These are phyloP conservation scores for Eucalyptus fibrosa DNA, from an alignment of 345 rosid genomes.

Conservation along the genomic window DNA sequence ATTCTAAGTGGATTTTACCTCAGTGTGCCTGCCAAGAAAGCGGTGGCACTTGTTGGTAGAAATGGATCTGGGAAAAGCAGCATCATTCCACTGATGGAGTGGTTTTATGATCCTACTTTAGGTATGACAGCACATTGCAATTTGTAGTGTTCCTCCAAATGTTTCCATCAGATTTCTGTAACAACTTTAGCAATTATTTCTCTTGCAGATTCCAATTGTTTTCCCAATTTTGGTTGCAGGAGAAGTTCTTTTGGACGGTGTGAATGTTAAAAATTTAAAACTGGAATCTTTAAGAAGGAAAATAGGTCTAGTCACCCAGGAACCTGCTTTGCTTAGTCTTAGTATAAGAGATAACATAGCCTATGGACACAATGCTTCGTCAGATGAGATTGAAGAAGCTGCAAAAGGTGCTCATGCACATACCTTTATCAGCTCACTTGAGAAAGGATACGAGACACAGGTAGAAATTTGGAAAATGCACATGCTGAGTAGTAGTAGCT, in stretches of 20 bases:
- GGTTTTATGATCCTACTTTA: conserved; percentile 96
- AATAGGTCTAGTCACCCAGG: conserved; percentile 96
- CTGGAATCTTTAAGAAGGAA: conserved; percentile 89
- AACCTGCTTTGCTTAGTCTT: conserved; percentile 83
- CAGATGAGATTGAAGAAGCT: conserved; percentile 89
- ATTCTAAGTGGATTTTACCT: conserved; percentile 96
- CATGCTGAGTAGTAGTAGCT: not conserved
- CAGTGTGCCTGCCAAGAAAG: conserved; percentile 88
- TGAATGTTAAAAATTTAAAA: conserved; percentile 75
- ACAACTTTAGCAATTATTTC: not conserved
- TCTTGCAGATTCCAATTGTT: not conserved
- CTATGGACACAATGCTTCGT: conserved; percentile 70
- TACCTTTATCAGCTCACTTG: conserved; percentile 82
- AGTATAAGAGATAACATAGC: conserved; percentile 83
- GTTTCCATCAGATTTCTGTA: not conserved
- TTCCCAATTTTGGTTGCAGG: conserved; percentile 43
- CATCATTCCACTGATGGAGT: conserved; percentile 93
- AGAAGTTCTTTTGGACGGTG: conserved; percentile 93
- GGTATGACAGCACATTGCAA: conserved; percentile 16
- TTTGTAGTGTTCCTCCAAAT: not conserved
- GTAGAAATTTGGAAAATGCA: conserved; percentile 9
- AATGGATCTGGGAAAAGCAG: conserved; percentile 99
- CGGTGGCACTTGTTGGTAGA: conserved; percentile 98
- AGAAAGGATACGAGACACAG: conserved; percentile 83
- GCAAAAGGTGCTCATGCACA: conserved; percentile 92